Percentiles rank a stretch among this genome's conserved stretches.
Evolutionary conservation across 2,329 filamentous ascomycete species (phyloP).

Genomic region (Colletotrichum gloeosporioides): DNA sequence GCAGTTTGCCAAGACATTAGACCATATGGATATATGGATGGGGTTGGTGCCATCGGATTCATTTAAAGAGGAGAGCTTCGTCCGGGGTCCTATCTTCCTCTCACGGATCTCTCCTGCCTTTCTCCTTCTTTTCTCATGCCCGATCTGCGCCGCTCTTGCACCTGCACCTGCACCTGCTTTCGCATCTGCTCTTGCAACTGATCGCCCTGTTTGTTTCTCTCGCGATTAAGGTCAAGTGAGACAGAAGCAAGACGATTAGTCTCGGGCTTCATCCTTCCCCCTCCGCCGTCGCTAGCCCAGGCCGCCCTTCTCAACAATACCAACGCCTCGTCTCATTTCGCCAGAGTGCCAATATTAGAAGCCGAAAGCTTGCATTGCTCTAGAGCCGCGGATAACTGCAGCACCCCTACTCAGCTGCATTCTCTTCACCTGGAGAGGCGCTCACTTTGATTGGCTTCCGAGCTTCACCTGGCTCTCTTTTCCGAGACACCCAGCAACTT

Average conservation of each 20-base stretch:
- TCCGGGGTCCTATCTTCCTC: background rate
- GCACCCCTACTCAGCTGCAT: background rate
- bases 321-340: background rate
- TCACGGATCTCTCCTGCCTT: background rate
- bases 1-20: constrained; percentile 7
- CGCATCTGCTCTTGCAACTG: background rate
- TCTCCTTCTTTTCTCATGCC: background rate
- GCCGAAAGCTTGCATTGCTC: background rate
- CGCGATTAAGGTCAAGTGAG: background rate
- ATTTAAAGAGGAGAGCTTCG: constrained; percentile 5
- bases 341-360: background rate
- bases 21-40: background rate
- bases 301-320: background rate
- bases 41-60: background rate
- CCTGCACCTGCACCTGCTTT: background rate
- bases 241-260: background rate
- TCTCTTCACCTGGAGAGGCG: background rate
- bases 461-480: background rate
- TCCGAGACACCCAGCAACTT: background rate
- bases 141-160: background rate
- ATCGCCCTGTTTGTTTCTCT: background rate
- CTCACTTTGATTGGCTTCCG: background rate
- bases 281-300: background rate
- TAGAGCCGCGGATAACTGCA: background rate
- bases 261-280: background rate